phyloP scores from a whole-genome alignment of 495 filamentous ascomycete species.

The Penicillium angulare region DNA sequence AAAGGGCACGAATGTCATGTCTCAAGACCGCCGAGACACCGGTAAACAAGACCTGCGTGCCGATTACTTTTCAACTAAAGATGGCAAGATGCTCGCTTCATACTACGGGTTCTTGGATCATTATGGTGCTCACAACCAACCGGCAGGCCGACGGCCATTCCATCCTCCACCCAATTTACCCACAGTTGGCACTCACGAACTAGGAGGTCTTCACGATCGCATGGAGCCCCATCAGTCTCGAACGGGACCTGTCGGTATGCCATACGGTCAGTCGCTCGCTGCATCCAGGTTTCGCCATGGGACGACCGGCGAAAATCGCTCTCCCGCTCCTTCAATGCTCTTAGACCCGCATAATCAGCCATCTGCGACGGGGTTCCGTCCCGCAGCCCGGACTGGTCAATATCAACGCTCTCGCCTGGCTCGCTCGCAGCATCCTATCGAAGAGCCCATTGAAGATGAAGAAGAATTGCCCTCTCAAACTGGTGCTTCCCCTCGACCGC shows the following conservation, averaged over 20 bases:
- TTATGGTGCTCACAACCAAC: conserved; percentile 69
- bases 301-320: conserved; percentile 27
- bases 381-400: conserved; percentile 37
- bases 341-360: conserved; percentile 89
- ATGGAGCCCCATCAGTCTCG: conserved; percentile 43
- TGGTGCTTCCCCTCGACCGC: conserved; percentile 21
- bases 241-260: conserved; percentile 19
- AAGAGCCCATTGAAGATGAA: conserved; percentile 44
- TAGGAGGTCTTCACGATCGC: conserved; percentile 44
- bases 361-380: conserved; percentile 52
- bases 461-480: conserved; percentile 34
- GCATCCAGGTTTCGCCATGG: conserved; percentile 28
- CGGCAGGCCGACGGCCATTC: conserved; percentile 52
- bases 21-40: conserved; percentile 32
- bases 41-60: conserved; percentile 65
- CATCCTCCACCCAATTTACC: conserved; percentile 80
- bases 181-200: conserved; percentile 60
- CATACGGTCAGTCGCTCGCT: conserved; percentile 29
- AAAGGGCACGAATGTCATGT: conserved; percentile 63
- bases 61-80: conserved; percentile 91
- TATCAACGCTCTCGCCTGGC: conserved; percentile 53
- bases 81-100: conserved; percentile 95
- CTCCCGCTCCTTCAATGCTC: conserved; percentile 62
- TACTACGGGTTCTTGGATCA: conserved; percentile 92
- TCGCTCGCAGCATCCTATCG: conserved; percentile 31